Percentiles rank a stretch among this genome's conserved stretches.
Conservation (phyloP, 2,329 filamentous ascomycete species). For the Ilyonectria mors-panacis region DNA sequence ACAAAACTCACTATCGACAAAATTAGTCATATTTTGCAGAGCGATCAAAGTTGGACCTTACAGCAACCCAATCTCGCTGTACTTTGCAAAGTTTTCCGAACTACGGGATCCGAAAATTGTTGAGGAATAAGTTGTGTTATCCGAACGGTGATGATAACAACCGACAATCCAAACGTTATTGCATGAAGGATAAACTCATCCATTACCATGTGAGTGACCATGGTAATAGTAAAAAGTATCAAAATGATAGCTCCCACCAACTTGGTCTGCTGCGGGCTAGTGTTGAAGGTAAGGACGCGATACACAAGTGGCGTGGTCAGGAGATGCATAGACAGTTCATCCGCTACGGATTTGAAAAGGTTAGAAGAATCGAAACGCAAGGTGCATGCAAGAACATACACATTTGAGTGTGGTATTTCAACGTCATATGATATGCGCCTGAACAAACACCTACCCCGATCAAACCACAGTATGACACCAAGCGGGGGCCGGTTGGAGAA, state of each 20-base stretch:
- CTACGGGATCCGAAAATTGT: constrained; percentile 48
- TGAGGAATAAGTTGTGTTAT: constrained; percentile 51
- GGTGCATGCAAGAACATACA: constrained; percentile 38
- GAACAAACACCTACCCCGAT: constrained; percentile 55
- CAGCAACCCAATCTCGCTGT: constrained; percentile 40
- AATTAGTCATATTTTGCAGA: not conserved
- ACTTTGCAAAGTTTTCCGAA: constrained; percentile 39
- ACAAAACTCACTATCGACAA: constrained; percentile 49
- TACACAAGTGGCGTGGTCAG: constrained; percentile 58
- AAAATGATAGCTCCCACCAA: constrained; percentile 41
- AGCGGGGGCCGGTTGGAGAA: constrained; percentile 44
- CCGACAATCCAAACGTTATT: constrained; percentile 51
- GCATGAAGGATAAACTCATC: constrained; percentile 60
- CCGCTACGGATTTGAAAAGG: constrained; percentile 44
- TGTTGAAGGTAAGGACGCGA: constrained; percentile 56
- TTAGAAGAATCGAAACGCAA: constrained; percentile 6
- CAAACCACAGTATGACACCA: constrained; percentile 56
- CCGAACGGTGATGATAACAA: constrained; percentile 53
- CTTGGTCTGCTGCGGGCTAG: constrained; percentile 44
- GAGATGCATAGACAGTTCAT: constrained; percentile 60
- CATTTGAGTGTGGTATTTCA: constrained; percentile 55
- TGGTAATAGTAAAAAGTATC: constrained; percentile 51
- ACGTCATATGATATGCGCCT: constrained; percentile 52
- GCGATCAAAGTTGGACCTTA: not conserved
- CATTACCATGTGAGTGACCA: constrained; percentile 60